phyloP scores from a whole-genome alignment of 208 protist genomes.

The Leishmania braziliensis region DNA sequence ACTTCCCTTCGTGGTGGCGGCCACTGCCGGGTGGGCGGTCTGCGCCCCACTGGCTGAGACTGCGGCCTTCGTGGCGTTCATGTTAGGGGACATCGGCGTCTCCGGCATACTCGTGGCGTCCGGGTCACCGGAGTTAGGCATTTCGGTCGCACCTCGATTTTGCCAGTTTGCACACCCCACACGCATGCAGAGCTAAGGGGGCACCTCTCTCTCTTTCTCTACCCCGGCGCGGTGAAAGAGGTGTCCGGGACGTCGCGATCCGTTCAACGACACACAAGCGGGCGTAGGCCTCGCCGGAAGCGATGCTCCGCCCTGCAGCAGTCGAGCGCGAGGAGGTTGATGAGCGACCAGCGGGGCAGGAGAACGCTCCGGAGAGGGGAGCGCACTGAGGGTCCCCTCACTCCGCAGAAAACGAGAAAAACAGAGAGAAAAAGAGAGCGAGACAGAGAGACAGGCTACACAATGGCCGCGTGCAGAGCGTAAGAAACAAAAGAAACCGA shows the following conservation, averaged over 20 bases:
- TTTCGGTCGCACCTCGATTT: not conserved
- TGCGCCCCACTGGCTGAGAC: not conserved
- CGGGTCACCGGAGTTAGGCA: not conserved
- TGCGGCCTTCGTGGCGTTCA: not conserved
- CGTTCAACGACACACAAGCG: not conserved
- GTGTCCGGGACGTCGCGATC: not conserved
- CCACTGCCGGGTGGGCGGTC: not conserved
- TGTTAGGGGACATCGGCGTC: constrained; percentile 4
- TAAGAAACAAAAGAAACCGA: not conserved
- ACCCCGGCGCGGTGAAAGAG: not conserved
- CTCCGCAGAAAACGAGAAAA: not conserved
- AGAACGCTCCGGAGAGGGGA: not conserved
- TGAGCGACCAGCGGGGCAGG: not conserved
- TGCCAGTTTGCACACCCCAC: not conserved
- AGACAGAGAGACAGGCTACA: not conserved
- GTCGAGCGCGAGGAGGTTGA: not conserved
- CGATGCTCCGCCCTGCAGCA: not conserved
- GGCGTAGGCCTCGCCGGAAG: not conserved
- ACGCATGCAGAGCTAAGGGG: not conserved
- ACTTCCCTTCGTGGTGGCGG: constrained; percentile 20
- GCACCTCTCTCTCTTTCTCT: not conserved
- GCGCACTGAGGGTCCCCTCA: not conserved
- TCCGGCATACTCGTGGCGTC: not conserved
- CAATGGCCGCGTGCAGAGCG: not conserved
- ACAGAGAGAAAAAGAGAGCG: not conserved